These are phyloP conservation scores for Agarophyton chilense DNA, from an alignment of 23 red algal species.

Conservation along the genomic window DNA sequence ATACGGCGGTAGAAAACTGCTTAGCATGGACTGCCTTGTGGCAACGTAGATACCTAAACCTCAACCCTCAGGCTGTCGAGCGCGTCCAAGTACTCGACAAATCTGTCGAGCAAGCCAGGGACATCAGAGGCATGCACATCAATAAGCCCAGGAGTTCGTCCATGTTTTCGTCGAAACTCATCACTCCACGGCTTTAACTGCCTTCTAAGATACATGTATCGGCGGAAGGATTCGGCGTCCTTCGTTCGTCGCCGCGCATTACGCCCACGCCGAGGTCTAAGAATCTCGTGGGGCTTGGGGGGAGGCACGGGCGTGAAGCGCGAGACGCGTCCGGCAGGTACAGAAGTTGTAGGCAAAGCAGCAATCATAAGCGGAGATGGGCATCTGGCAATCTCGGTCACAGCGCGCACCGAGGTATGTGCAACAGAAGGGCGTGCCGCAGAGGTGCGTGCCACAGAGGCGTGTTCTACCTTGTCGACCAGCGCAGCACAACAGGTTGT, in stretches of 20 bases:
- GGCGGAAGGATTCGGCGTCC: constrained; percentile 49
- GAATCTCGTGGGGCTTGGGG: constrained; percentile 39
- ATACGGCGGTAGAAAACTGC: not conserved
- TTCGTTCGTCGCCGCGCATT: constrained; percentile 31
- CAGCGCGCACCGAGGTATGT: no score
- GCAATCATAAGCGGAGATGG: not conserved
- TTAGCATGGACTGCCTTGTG: not conserved
- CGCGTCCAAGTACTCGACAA: constrained; percentile 66
- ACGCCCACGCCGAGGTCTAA: constrained; percentile 33
- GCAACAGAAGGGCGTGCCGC: no score
- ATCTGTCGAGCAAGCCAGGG: constrained; percentile 61
- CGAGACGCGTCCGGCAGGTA: not conserved
- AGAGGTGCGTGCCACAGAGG: not conserved
- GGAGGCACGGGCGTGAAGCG: constrained; percentile 32
- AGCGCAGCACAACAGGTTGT: not conserved
- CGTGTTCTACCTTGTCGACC: not conserved
- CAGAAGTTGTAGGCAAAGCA: not conserved
- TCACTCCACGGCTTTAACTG: constrained; percentile 73
- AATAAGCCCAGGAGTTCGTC: constrained; percentile 60
- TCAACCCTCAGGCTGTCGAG: constrained; percentile 43
- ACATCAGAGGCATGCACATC: constrained; percentile 56
- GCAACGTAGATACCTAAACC: not conserved
- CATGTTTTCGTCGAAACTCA: constrained; percentile 48
- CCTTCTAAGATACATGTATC: constrained; percentile 66
- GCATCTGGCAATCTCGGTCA: not conserved